A percentile compares a stretch with the other conserved stretches of the same genome.
phyloP scores from a whole-genome alignment of 75 land plant species.

The Adiantum capillusveneris region DNA sequence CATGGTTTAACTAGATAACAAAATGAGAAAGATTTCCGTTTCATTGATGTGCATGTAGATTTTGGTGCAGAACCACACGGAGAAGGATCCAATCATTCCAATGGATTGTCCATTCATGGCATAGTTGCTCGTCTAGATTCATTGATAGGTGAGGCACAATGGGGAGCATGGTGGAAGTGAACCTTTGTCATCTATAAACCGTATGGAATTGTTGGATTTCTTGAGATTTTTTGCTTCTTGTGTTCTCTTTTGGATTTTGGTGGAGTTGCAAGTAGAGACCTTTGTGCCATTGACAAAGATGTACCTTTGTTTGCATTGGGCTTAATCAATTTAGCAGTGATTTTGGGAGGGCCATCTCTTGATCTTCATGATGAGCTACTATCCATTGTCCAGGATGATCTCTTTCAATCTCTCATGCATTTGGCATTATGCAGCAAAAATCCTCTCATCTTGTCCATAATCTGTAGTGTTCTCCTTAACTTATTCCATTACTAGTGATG shows the following conservation, averaged over 20 bases:
- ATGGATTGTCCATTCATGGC: too few relatives aligned
- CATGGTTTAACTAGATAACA: too few relatives aligned
- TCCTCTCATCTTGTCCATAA: slow-evolving; percentile 77
- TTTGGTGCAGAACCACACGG: too few relatives aligned
- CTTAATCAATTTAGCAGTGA: slow-evolving; percentile 30
- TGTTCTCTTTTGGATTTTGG: slow-evolving; percentile 69
- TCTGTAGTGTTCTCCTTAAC: too few relatives aligned
- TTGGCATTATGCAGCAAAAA: slow-evolving; percentile 36
- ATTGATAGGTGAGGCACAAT: too few relatives aligned
- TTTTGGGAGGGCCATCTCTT: slow-evolving; percentile 29
- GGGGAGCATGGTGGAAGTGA: too few relatives aligned
- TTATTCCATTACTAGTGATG: slow-evolving; percentile 69
- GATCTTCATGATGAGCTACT: slow-evolving; percentile 20
- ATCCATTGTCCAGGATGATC: slow-evolving; percentile 16
- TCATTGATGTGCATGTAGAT: too few relatives aligned
- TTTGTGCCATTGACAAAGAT: slow-evolving; percentile 2
- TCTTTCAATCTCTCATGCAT: not conserved
- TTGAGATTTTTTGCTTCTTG: slow-evolving; percentile 85
- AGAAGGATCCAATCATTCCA: too few relatives aligned
- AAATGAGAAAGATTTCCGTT: too few relatives aligned
- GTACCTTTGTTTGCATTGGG: slow-evolving; percentile 8
- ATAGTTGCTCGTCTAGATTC: too few relatives aligned
- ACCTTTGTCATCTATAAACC: too few relatives aligned
- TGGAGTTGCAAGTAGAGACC: not conserved
- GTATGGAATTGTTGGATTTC: slow-evolving; percentile 87